Base-by-base conservation (phyloP, 116 monocot species). In the Posidonia oceanica region DNA sequence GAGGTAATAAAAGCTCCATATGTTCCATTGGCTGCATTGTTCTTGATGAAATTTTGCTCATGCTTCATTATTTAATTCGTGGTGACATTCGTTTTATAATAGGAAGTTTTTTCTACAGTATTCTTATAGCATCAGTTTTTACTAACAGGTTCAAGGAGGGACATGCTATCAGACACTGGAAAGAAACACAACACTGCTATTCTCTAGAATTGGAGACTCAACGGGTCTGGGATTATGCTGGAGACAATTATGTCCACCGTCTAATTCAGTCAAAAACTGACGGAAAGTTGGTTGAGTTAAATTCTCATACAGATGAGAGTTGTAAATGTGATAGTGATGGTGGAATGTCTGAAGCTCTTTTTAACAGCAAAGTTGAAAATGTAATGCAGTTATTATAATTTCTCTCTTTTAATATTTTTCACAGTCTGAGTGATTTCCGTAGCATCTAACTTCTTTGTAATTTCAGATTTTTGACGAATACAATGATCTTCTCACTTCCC, bases 251-350 rank as follows among this genome's bases (percentile, higher is more conserved):
- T 83, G 97, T 97, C 36, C 92, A 97, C 67, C 80, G 97, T 0
- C 66, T 97, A 63, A 92, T 97, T 81, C 89, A 85, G 60, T 97
- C 97, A 54, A 97, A 97, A 79, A 92, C 97, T 69, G 97, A 97
- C 80, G 92, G 86, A 17, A 87, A 85, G 68, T 38, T 92, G 70
- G 97, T 97, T 68, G 97, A 97, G 80, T 81, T 92, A 61, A 94
- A 85, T 79, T 61, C 69, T 64, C 79, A 77, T 70, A 64, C 62
- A 36, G 80, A 85, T 51, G 83, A 72, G 79, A 77, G 39, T 76
- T 89, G 80, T 77, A 76, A 82, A 68, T 81, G 83, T 53, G 65
- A 41, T 74, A 69, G 58, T 42, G 91, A 91, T 76, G 75, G 75
- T 66, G 88, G 67, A 74, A 82, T 84, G 15, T 73, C 58, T 69